phyloP scores from a whole-genome alignment of 495 filamentous ascomycete species.

The Entonaema liquescens region DNA sequence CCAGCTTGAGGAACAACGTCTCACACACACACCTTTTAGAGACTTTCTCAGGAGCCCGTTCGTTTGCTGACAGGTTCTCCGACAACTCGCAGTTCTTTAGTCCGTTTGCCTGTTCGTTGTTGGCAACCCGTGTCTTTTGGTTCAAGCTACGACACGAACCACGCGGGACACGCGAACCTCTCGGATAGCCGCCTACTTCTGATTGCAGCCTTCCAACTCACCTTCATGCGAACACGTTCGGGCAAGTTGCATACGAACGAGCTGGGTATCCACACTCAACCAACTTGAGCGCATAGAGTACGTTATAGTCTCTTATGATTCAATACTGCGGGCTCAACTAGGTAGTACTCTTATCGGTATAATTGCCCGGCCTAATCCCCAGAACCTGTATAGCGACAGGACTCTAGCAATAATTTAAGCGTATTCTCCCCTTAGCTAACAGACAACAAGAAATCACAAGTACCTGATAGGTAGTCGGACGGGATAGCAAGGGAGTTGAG shows the following conservation, averaged over 20 bases:
- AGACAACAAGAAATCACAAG: constrained; percentile 2
- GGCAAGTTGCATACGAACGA: constrained; percentile 59
- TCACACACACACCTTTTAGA: constrained; percentile 43
- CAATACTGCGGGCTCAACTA: constrained; percentile 11
- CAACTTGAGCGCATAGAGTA: constrained; percentile 36
- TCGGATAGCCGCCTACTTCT: constrained; percentile 51
- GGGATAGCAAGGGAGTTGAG: constrained; percentile 25
- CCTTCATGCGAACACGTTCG: constrained; percentile 59
- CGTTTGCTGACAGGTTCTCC: constrained; percentile 44
- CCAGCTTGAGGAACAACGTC: constrained; percentile 47
- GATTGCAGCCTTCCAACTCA: constrained; percentile 52
- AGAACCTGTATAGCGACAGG: constrained; percentile 1
- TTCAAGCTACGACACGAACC: constrained; percentile 43
- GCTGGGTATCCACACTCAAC: constrained; percentile 43
- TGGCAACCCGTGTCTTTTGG: constrained; percentile 38
- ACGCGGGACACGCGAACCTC: constrained; percentile 45
- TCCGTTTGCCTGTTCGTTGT: constrained; percentile 38
- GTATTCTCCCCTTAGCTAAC: neutral
- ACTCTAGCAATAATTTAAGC: neutral
- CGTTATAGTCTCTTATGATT: constrained; percentile 31
- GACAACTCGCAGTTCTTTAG: constrained; percentile 41
- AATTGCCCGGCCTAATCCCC: neutral
- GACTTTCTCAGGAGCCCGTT: constrained; percentile 25
- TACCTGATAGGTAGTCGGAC: constrained; percentile 25
- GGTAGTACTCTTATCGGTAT: constrained; percentile 18